Percentiles rank a stretch among this genome's conserved stretches.
Conservation (phyloP, 2,329 filamentous ascomycete genomes). For the Fusarium guadeloupense region DNA sequence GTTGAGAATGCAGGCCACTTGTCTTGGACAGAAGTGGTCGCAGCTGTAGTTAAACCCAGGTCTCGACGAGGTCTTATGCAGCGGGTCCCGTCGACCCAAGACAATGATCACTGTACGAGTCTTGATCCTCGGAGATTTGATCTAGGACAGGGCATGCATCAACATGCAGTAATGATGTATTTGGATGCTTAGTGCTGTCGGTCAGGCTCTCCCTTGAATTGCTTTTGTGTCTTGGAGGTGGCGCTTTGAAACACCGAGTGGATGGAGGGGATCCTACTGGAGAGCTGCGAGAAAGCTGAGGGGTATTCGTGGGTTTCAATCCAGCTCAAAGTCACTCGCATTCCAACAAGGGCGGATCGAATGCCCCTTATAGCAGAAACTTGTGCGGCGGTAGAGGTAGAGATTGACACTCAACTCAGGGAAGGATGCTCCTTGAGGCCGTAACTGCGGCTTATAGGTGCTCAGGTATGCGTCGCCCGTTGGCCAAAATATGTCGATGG, state of each 20-base stretch:
- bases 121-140: slow-evolving; percentile 53
- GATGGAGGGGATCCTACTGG: slow-evolving; percentile 47
- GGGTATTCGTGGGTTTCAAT: slow-evolving; percentile 49
- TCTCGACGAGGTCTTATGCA: slow-evolving; percentile 52
- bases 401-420: slow-evolving; percentile 33
- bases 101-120: slow-evolving; percentile 44
- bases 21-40: slow-evolving; percentile 51
- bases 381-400: slow-evolving; percentile 15
- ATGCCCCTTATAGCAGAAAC: slow-evolving; percentile 38
- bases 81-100: slow-evolving; percentile 43
- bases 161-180: slow-evolving; percentile 45
- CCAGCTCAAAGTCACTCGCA: slow-evolving; percentile 51
- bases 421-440: slow-evolving; percentile 34
- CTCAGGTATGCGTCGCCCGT: slow-evolving; percentile 34
- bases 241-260: slow-evolving; percentile 50
- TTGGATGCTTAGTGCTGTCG: slow-evolving; percentile 45
- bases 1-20: slow-evolving; percentile 49
- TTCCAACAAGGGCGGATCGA: slow-evolving; percentile 48
- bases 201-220: slow-evolving; percentile 48
- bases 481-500: slow-evolving; percentile 15
- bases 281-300: slow-evolving; percentile 44
- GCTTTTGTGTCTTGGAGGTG: slow-evolving; percentile 47
- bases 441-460: slow-evolving; percentile 32
- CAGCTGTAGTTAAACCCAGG: slow-evolving; percentile 48
- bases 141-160: slow-evolving; percentile 45